Percentiles rank a stretch among this genome's conserved stretches.
Conservation (phyloP, 148 eudicot genomes). For the Camellia granthamiana region DNA sequence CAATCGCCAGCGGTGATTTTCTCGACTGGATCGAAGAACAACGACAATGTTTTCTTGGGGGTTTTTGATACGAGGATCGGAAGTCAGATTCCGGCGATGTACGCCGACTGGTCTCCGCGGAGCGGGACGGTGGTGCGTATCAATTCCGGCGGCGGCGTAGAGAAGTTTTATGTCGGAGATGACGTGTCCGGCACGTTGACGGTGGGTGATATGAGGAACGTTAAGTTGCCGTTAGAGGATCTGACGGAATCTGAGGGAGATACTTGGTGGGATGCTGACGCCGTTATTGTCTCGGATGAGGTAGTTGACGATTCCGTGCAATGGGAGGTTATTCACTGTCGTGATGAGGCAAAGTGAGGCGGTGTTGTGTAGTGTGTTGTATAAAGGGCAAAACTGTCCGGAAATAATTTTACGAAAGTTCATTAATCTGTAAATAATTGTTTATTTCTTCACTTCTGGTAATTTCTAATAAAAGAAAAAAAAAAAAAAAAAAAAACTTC, state of each 20-base stretch:
- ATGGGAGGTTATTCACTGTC: neutral
- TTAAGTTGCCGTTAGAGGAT: conserved; percentile 34
- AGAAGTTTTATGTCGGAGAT: conserved; percentile 51
- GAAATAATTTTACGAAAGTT: neutral
- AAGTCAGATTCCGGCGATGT: conserved; percentile 19
- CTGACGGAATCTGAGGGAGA: conserved; percentile 35
- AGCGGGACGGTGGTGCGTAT: conserved; percentile 17
- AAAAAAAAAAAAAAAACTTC: too few relatives aligned
- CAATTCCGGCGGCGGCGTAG: conserved; percentile 36
- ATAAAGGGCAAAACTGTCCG: neutral
- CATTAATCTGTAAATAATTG: neutral
- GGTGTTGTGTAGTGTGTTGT: neutral
- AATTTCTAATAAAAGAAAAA: too few relatives aligned
- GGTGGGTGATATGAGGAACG: conserved; percentile 61
- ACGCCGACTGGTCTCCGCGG: conserved; percentile 41
- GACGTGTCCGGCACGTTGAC: conserved; percentile 33
- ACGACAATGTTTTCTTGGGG: conserved; percentile 30
- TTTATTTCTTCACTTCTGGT: too few relatives aligned
- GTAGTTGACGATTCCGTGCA: neutral
- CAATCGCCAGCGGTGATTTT: conserved; percentile 31
- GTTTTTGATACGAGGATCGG: conserved; percentile 38
- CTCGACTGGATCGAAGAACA: conserved; percentile 20
- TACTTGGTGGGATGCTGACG: conserved; percentile 53
- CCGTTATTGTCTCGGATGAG: conserved; percentile 24
- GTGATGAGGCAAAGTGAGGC: neutral